Base-by-base conservation (phyloP, 768 basidiomycete genomes). In the Dacryopinax spathularia region DNA sequence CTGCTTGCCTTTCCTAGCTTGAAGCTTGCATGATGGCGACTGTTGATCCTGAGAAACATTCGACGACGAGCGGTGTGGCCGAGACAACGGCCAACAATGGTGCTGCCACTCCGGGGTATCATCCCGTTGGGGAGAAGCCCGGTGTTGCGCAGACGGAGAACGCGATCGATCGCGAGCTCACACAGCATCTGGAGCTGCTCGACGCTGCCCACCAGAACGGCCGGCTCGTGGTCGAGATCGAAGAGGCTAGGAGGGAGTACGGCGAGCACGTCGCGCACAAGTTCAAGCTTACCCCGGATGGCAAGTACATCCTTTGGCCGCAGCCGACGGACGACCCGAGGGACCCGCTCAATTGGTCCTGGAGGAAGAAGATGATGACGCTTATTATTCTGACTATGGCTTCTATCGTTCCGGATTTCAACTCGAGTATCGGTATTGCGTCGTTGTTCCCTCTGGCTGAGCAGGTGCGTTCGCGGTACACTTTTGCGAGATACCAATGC, bases 271-370 rank as follows among this genome's bases (percentile, higher is more conserved):
- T 84, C 36, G 83, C 84, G 0, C 73, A 79, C 3, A 76, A 70
- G 59, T 75, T 87, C 62, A 87, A 87, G 75, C 74, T 84, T 6
- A 78, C 81, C 2, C 64, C 68, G 18, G 82, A 84, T 63, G 84
- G 85, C 0, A 79, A 75, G 18, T 82, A 78, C 60, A 79, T 87
- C 10, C 77, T 88, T 0, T 87, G 85, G 83, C 86, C 86, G 20
- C 86, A 87, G 68, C 85, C 86, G 1, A 78, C 80, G 1, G 81
- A 85, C 60, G 78, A 82, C 44, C 78, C 79, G 0, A 74, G 79
- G n/a, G 84, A 87, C 68, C 85, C 85, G 18, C 84, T 85, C 72
- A 85, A 84, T 73, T 86, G 85, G 85, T 76, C 77, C 20, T 72
- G 75, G 59, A 67, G 76, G 27, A 77, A 77, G 35, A 87, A 86